A percentile compares a stretch with the other conserved stretches of the same genome.
Conservation (phyloP, 495 filamentous ascomycete genomes). For the Corynascus novoguineensis region DNA sequence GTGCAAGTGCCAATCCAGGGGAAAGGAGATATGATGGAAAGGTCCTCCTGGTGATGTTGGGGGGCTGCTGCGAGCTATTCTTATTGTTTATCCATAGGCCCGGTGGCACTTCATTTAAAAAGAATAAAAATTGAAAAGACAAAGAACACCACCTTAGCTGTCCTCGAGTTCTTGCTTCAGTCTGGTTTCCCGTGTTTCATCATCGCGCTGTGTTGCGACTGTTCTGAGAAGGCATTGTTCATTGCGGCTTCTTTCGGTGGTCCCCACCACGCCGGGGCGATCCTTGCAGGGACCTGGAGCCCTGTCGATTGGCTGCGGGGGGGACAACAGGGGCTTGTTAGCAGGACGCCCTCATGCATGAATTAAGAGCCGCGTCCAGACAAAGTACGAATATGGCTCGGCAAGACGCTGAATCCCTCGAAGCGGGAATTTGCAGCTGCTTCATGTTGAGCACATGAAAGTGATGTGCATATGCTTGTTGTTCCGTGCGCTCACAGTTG, state of each 20-base stretch:
- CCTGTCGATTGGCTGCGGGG: conserved; percentile 19
- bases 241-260: neutral
- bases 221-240: conserved; percentile 26
- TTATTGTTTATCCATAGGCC: too few species aligned
- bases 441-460: too few species aligned
- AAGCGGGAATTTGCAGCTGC: too few species aligned
- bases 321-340: conserved; percentile 2
- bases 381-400: too few species aligned
- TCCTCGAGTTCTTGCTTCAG: conserved; percentile 12
- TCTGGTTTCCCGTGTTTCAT: conserved; percentile 25
- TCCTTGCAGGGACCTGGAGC: conserved; percentile 18
- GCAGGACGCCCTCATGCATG: conserved; percentile 11
- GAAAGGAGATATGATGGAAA: neutral
- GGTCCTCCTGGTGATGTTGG: neutral
- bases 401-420: neutral
- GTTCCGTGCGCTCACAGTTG: too few species aligned
- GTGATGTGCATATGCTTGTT: too few species aligned
- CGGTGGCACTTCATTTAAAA: too few species aligned
- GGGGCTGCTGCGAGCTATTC: neutral
- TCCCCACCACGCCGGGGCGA: neutral
- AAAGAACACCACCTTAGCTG: neutral
- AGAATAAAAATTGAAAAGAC: neutral
- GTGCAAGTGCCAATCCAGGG: neutral
- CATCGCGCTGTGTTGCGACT: conserved; percentile 11
- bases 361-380: conserved; percentile 12